Base-by-base conservation (phyloP, 169 alveolate species). In the Cryptosporidium parvum region DNA sequence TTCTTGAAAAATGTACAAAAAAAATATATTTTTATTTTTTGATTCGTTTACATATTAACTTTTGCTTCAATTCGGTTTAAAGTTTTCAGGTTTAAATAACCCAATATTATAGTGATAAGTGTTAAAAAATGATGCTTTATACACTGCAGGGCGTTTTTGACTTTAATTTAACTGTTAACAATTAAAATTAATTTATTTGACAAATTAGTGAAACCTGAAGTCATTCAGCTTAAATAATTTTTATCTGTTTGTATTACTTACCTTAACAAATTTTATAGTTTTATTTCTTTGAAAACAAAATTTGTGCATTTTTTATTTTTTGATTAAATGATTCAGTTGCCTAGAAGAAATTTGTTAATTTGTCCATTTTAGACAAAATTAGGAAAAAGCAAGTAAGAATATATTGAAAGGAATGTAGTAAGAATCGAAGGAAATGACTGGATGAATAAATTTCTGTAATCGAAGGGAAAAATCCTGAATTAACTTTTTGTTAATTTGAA, bases 181-280 rank as follows among this genome's bases (percentile, higher is more conserved):
- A 45, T 45, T 16, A 48, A 48, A 0, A 21, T 48, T n/a, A 44
- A 48, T 5, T 56, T 23, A 56, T 56, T 56, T 56, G 67, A 23
- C 1, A n/a, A n/a, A 56, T 26, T 56, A 21, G 14, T 56, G 14
- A 21, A 56, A 56, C 37, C 67, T 56, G 37, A 56, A 56, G 37
- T 10, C 14, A 26, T 56, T 56, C 21, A 23, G 8, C 35, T 26
- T 56, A 12, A 56, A 2, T 26, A 1, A 1, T 8, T 4, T 53
- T 18, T 23, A 53, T 26, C 23, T 56, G 18, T 26, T 7, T 56
- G 9, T n/a, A 8, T 9, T 26, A 26, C 67, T 56, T 56, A 56
- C 67, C 67, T 56, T 56, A 56, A 56, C 67, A 56, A 23, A 56
- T 56, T 56, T 56, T 48, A 48, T 14, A 14, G 21, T 48, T 16